Conservation (phyloP, 2,329 filamentous ascomycete genomes). For the Calonectria pauciramosa region DNA sequence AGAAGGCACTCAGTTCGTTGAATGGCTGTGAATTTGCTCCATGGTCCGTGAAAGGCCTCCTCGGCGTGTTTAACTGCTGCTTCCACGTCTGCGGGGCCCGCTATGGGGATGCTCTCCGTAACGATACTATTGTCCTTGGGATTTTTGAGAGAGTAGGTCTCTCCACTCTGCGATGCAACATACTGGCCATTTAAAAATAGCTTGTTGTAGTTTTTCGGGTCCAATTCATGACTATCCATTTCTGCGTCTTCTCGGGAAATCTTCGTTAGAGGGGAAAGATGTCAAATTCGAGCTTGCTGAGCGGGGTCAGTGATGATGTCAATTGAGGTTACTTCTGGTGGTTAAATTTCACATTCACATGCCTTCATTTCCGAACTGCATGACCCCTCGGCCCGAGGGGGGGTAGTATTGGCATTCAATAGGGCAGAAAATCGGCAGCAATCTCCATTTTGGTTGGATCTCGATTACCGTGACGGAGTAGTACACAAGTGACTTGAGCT, state of each 20-base stretch:
- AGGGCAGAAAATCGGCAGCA: background rate
- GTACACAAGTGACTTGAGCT: background rate
- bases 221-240: background rate
- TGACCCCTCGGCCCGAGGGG: background rate
- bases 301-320: background rate
- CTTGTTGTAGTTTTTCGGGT: conserved; percentile 11
- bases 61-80: conserved; percentile 25
- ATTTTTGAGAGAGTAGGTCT: conserved; percentile 24
- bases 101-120: conserved; percentile 18
- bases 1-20: conserved; percentile 29
- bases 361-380: background rate
- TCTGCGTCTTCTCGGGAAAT: background rate
- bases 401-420: background rate
- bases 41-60: conserved; percentile 25
- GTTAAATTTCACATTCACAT: background rate
- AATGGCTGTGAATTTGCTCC: conserved; percentile 25
- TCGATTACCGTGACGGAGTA: background rate
- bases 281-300: background rate
- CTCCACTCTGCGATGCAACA: conserved; percentile 11
- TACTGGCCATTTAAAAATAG: conserved; percentile 26
- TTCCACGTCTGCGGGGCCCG: conserved; percentile 20
- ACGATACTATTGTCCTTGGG: conserved; percentile 25
- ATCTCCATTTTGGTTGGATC: background rate
- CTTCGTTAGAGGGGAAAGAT: background rate
- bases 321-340: background rate